A percentile compares a stretch with the other conserved stretches of the same genome.
phyloP scores from a whole-genome alignment of 495 filamentous ascomycete species.

The Penicillium silybi region DNA sequence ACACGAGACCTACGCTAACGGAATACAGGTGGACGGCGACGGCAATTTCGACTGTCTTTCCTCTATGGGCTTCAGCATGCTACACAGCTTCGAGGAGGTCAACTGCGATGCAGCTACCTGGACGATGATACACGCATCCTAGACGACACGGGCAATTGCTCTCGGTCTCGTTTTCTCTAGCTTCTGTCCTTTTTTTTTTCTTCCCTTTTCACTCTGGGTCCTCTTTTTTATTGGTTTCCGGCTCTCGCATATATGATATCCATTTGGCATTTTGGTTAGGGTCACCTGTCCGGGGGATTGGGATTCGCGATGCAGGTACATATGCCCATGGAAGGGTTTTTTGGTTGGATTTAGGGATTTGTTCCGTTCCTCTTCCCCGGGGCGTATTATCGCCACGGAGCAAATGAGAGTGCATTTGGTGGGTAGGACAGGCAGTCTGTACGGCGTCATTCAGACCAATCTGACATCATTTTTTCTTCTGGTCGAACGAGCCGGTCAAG shows the following conservation, averaged over 20 bases:
- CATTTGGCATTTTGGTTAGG: slow-evolving; percentile 22
- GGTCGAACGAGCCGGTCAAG: not conserved
- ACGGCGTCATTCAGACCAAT: slow-evolving; percentile 20
- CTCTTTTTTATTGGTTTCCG: not conserved
- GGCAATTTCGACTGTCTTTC: slow-evolving; percentile 66
- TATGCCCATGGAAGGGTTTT: not conserved
- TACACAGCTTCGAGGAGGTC: slow-evolving; percentile 77
- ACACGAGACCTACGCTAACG: slow-evolving; percentile 16
- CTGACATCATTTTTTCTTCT: slow-evolving; percentile 9
- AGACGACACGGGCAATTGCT: not conserved
- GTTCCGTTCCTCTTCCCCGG: not conserved
- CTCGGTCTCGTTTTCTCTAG: not conserved
- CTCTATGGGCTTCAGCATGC: slow-evolving; percentile 70
- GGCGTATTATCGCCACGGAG: not conserved
- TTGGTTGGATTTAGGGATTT: not conserved
- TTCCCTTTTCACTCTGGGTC: not conserved
- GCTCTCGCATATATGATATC: slow-evolving; percentile 30
- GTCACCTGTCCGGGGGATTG: not conserved
- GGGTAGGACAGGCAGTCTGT: slow-evolving; percentile 19
- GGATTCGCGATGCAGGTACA: slow-evolving; percentile 10
- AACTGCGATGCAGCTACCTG: slow-evolving; percentile 70
- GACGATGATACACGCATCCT: slow-evolving; percentile 50
- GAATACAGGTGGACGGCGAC: slow-evolving; percentile 60
- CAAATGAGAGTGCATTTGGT: not conserved
- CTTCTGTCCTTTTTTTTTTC: slow-evolving; percentile 3